phyloP scores from a whole-genome alignment of 2,329 filamentous ascomycete genomes.

The Fusarium agapanthi region DNA sequence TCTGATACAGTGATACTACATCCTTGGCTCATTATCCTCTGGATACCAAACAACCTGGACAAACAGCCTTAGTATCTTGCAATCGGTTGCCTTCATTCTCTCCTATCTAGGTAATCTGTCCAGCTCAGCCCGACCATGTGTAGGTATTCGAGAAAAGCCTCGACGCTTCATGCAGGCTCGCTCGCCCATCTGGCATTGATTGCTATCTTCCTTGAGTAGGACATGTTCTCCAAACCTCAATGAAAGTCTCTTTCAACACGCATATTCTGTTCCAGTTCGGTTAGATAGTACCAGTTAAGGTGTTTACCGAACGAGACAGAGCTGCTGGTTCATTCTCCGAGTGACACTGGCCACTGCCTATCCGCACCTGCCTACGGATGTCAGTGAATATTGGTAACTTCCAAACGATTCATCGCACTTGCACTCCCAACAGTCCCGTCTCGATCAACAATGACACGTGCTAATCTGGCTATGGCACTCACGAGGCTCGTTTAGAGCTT shows the following conservation, averaged over 20 bases:
- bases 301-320: neutral
- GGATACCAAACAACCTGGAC: neutral
- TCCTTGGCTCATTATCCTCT: neutral
- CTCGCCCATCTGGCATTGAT: slow-evolving; percentile 21
- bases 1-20: too few relatives aligned
- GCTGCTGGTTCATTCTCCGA: neutral
- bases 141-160: neutral
- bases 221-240: neutral
- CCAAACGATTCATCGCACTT: neutral
- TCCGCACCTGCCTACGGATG: slow-evolving; percentile 11
- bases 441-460: neutral
- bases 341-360: slow-evolving; percentile 5
- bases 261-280: neutral
- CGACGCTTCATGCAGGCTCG: slow-evolving; percentile 21
- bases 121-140: neutral
- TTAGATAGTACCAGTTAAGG: neutral
- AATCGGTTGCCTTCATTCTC: neutral
- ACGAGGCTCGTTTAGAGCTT: neutral
- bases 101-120: neutral
- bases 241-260: neutral
- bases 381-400: slow-evolving; percentile 1
- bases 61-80: neutral
- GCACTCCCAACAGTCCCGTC: neutral
- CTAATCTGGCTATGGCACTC: neutral
- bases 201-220: neutral